Evolutionary conservation across 2,329 filamentous ascomycete genomes (phyloP), one percentile per base, ranked within the genome.

Genomic region (Nemania abortiva): DNA sequence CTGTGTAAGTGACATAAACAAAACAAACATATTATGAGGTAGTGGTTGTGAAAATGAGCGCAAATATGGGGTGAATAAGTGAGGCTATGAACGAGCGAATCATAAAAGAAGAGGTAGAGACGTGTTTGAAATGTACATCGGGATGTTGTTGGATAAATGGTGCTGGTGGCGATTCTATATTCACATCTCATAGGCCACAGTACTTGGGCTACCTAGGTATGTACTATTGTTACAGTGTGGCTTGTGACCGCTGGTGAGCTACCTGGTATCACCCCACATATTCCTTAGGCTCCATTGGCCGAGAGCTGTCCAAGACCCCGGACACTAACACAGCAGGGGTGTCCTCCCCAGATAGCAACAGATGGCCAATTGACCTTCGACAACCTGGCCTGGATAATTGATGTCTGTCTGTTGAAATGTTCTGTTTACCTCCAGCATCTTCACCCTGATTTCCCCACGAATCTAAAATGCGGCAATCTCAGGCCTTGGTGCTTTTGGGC

Each of bases 401-500:
- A n/a, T n/a, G n/a, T n/a, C 11, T 29, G 27, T 64, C 57, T 34
- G 39, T 50, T 70, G 67, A 70, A 67, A 71, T 71, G 70, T 59
- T 15, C 62, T 39, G 60, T 68, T 57, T 58, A 50, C 39, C 56
- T 42, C 49, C 53, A 56, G 29, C 49, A 53, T 53, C 47, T 50
- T 39, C 39, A 45, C 53, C 56, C 47, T 65, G 45, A 74, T 24
- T 62, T 67, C 50, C 15, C 49, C 68, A 62, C 56, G 37, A 31
- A 65, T 70, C 70, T 73, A 82, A 70, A 63, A 88, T 88, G 86
- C 83, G 82, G 77, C 85, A 84, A 75, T 82, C 81, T 75, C 80
- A 79, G 72, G 82, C 84, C 67, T 77, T 86, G 81, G 82, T 85
- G 80, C 83, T 89, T 72, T 71, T 87, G 70, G 80, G 86, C 80